Evolutionary conservation across 768 basidiomycete genomes (phyloP).

Genomic region (Plicaturopsis crispa): DNA sequence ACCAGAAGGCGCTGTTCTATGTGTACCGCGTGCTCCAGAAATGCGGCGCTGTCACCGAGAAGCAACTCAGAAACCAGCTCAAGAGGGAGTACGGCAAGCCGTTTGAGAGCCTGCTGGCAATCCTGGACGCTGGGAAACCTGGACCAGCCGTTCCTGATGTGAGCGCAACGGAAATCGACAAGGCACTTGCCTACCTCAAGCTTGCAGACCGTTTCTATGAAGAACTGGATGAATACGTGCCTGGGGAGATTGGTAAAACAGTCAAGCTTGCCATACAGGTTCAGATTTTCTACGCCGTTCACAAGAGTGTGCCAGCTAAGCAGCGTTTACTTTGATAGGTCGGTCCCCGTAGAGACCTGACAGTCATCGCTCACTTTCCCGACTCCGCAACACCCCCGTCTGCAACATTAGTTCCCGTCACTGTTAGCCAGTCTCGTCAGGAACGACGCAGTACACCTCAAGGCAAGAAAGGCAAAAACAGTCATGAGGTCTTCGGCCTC

Average conservation of each 20-base stretch:
- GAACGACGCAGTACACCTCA: not conserved
- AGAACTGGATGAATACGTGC: not conserved
- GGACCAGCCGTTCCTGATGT: not conserved
- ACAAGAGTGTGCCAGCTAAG: too few relatives aligned
- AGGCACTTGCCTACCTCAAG: not conserved
- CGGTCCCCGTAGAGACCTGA: conserved; percentile 2
- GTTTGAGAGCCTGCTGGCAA: conserved; percentile 1
- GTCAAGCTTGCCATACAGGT: not conserved
- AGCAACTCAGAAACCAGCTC: conserved; percentile 5
- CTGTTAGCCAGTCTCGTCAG: not conserved
- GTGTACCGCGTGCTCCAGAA: conserved; percentile 9
- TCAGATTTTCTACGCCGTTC: not conserved
- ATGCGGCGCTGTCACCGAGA: not conserved
- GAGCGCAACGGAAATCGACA: not conserved
- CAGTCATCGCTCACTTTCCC: not conserved
- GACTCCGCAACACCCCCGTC: not conserved
- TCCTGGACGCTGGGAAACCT: not conserved
- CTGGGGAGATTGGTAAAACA: not conserved
- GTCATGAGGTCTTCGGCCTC: not conserved
- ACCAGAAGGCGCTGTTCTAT: conserved; percentile 7
- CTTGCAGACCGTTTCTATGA: not conserved
- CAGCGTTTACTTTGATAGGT: not conserved
- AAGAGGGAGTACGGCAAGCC: conserved; percentile 6
- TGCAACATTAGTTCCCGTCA: not conserved
- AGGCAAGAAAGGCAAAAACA: too few relatives aligned